Conservation (phyloP, 257 asterid species). For the Solanum bukasovii region DNA sequence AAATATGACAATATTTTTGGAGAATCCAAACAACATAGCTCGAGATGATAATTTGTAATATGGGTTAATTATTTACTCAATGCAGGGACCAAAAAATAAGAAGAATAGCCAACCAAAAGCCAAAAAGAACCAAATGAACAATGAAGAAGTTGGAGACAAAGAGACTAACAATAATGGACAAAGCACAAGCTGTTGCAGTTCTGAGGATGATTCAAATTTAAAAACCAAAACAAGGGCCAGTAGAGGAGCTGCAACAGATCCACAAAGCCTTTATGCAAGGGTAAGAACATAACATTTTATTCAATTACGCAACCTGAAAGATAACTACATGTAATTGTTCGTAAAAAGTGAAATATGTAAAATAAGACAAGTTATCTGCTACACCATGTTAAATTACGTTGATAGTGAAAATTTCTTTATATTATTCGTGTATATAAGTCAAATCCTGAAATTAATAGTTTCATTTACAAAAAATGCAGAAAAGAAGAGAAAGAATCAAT, state of each 20-base stretch:
- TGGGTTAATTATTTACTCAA: background rate
- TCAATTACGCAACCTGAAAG: background rate
- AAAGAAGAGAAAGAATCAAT: slow-evolving; percentile 73
- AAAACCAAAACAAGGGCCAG: slow-evolving; percentile 21
- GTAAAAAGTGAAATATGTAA: background rate
- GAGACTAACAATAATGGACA: slow-evolving; percentile 17
- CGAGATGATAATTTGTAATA: background rate
- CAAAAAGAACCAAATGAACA: slow-evolving; percentile 21
- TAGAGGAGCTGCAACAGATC: slow-evolving; percentile 72
- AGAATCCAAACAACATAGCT: background rate
- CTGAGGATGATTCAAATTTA: slow-evolving; percentile 25
- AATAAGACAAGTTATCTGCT: background rate
- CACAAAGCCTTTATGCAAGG: slow-evolving; percentile 92
- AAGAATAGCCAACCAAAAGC: slow-evolving; percentile 15
- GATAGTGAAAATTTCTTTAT: background rate
- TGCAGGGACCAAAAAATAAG: slow-evolving; percentile 29
- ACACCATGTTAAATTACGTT: background rate
- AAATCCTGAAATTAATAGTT: background rate
- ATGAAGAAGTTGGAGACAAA: slow-evolving; percentile 32
- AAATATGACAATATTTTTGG: background rate
- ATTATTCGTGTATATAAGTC: background rate
- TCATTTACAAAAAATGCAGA: slow-evolving; percentile 27
- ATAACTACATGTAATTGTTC: background rate
- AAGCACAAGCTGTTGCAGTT: slow-evolving; percentile 32
- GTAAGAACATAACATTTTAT: slow-evolving; percentile 18